phyloP scores from a whole-genome alignment of 2,329 filamentous ascomycete species.

The Pyrenochaeta sp. region DNA sequence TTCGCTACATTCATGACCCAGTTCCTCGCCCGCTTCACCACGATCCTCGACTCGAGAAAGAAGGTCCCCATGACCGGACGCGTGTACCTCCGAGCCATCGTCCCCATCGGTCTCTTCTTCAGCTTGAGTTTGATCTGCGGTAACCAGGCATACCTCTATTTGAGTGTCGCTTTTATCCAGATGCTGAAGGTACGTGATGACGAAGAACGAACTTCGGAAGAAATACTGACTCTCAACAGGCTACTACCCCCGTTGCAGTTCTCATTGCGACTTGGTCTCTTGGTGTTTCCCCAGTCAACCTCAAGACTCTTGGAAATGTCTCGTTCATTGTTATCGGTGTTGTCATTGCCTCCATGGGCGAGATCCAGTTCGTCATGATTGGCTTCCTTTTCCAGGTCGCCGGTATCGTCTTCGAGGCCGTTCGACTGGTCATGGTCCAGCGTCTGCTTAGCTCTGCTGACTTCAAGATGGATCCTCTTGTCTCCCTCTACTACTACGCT shows the following conservation, averaged over 20 bases:
- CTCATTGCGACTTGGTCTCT: slow-evolving; percentile 88
- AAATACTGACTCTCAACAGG: slow-evolving; percentile 58
- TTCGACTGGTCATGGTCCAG: slow-evolving; percentile 85
- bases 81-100: slow-evolving; percentile 90
- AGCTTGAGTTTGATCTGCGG: slow-evolving; percentile 95
- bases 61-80: slow-evolving; percentile 96
- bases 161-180: slow-evolving; percentile 96
- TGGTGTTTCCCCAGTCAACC: slow-evolving; percentile 81
- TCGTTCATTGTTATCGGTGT: slow-evolving; percentile 95
- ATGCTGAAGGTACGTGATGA: slow-evolving; percentile 84
- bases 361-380: slow-evolving; percentile 88
- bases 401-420: slow-evolving; percentile 82
- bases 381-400: slow-evolving; percentile 81
- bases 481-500: slow-evolving; percentile 90
- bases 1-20: slow-evolving; percentile 97
- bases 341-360: slow-evolving; percentile 90
- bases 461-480: slow-evolving; percentile 91
- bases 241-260: slow-evolving; percentile 92
- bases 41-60: slow-evolving; percentile 90
- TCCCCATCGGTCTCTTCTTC: slow-evolving; percentile 96
- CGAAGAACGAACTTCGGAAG: too few relatives aligned
- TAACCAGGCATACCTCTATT: slow-evolving; percentile 93
- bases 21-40: slow-evolving; percentile 87
- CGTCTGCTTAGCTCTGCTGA: slow-evolving; percentile 80
- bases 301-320: slow-evolving; percentile 90